Base-by-base conservation (phyloP, 768 basidiomycete genomes). In the Pholiota microspora region DNA sequence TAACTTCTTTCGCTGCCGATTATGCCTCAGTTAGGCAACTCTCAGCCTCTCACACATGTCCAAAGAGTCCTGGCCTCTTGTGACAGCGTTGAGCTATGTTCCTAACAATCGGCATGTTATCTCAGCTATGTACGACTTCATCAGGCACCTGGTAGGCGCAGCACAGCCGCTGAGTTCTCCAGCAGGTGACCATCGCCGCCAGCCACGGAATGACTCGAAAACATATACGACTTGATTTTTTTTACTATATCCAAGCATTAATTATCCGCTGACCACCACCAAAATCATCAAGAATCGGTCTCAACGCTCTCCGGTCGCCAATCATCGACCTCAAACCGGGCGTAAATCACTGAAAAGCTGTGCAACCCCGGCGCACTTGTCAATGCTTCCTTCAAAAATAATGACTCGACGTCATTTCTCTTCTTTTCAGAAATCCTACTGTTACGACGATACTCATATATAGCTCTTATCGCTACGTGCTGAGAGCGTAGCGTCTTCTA, bases 41-140 rank as follows among this genome's bases (percentile, higher is more conserved):
- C 59, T 47, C 60, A 62, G 57, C 42, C 53, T 42, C 40, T 23
- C 40, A 21, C 21, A 42, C n/a, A 42, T 23, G 40, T 42, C 40
- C 18, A 42, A 42, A 42, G 8, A 38, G 21, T 42, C 40, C 40
- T 42, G 21, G 2, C 40, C 40, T 40, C 55, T 54, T 56, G 55
- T 57, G 58, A 51, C 57, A 50, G 40, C 49, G 55, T 31, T 59
- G 35, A n/a, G 45, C 55, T 47, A 53, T 62, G 68, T 67, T 70
- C 66, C 71, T 67, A 67, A 67, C 67, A 66, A 60, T 70, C 62
- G 62, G 69, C 61, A 52, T 49, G 59, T 66, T 68, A 68, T 68
- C 69, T 68, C 68, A 68, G 59, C 66, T 61, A 54, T 38, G 54
- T 48, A 55, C 47, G 44, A 49, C 58, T 62, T 66, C 67, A 64